Conservation (phyloP, 2,329 filamentous ascomycete species). For the Fusarium sterilihyphosum region DNA sequence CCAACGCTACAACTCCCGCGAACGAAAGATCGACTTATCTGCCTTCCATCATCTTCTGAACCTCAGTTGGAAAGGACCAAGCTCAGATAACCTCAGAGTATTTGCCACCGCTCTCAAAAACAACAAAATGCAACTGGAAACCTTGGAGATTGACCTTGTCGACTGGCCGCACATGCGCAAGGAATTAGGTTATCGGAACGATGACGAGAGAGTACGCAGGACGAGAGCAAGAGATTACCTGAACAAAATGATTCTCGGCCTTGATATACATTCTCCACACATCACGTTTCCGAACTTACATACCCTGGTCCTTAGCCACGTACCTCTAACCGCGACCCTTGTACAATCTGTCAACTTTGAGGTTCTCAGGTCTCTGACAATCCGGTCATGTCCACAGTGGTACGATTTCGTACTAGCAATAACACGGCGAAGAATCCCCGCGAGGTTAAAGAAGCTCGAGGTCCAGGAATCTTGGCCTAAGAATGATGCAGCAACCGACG, state of each 20-base stretch:
- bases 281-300: neutral
- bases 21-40: neutral
- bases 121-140: neutral
- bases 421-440: too few relatives aligned
- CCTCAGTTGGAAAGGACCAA: neutral
- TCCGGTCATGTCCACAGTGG: neutral
- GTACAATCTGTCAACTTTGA: neutral
- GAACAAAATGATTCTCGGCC: neutral
- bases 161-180: neutral
- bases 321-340: neutral
- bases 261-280: neutral
- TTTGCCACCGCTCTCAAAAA: neutral
- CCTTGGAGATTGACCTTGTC: neutral
- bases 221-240: neutral
- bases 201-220: neutral
- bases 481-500: neutral
- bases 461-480: neutral
- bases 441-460: neutral
- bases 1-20: neutral
- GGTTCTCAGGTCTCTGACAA: neutral
- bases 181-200: neutral
- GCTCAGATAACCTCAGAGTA: neutral
- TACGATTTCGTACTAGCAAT: neutral
- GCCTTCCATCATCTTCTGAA: neutral
- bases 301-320: neutral